Evolutionary conservation across 2,329 filamentous ascomycete genomes (phyloP).

Genomic region (Colletotrichum cuscutae): DNA sequence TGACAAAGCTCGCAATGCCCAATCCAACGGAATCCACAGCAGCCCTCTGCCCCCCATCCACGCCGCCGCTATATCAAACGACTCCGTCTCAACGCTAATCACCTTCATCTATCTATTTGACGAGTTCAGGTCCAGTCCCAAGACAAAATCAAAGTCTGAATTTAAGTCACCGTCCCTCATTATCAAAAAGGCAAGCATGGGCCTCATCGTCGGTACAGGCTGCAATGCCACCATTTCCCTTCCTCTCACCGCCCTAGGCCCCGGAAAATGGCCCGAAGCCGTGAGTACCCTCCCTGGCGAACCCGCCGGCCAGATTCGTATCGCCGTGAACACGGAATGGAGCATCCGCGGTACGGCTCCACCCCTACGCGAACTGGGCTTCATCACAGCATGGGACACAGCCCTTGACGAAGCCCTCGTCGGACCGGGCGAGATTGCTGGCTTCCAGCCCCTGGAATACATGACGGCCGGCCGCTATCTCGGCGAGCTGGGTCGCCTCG

Average conservation of each 20-base stretch:
- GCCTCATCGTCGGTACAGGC: slow-evolving; percentile 83
- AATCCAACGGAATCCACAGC: slow-evolving; percentile 12
- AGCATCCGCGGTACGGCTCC: slow-evolving; percentile 80
- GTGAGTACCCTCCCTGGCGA: slow-evolving; percentile 60
- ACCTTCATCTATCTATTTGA: slow-evolving; percentile 80
- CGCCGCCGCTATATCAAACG: slow-evolving; percentile 83
- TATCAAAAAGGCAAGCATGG: slow-evolving; percentile 74
- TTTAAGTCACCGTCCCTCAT: background rate
- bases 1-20: slow-evolving; percentile 52
- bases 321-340: slow-evolving; percentile 87
- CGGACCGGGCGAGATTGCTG: slow-evolving; percentile 72
- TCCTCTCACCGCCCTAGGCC: slow-evolving; percentile 69
- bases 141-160: too few species aligned
- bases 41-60: slow-evolving; percentile 69
- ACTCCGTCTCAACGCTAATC: slow-evolving; percentile 82
- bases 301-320: slow-evolving; percentile 64
- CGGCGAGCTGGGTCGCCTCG: slow-evolving; percentile 78
- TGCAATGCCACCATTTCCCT: slow-evolving; percentile 85
- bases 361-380: slow-evolving; percentile 69
- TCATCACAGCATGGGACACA: slow-evolving; percentile 78
- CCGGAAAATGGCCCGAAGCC: slow-evolving; percentile 66
- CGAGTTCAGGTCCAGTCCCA: slow-evolving; percentile 61
- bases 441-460: slow-evolving; percentile 86
- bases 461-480: slow-evolving; percentile 85
- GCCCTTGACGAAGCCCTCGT: slow-evolving; percentile 75